Base-by-base conservation (phyloP, 2,329 filamentous ascomycete genomes). In the Chrysosporium keratinophilum region DNA sequence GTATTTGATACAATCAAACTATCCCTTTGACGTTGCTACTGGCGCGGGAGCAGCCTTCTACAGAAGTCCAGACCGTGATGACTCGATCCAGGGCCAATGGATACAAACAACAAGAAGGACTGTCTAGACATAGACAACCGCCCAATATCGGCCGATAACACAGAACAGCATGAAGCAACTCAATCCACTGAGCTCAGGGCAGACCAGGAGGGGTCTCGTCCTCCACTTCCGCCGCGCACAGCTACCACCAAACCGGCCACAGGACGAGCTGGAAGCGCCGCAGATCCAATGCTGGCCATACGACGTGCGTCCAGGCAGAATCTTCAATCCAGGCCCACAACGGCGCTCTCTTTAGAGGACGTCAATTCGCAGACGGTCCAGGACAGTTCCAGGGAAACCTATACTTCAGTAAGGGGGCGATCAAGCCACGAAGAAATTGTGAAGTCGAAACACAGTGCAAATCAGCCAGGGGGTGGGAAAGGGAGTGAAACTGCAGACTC, bases 311-410 rank as follows among this genome's bases (percentile, higher is more conserved):
- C 63, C 31, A 66, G 66, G 50, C 60, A 68, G 28, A 64, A 61
- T 33, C 61, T 76, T 20, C 71, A 74, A 54, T 82, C 85, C 1
- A 82, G 81, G 56, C 82, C 91, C 46, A 96, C 90, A 2, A 96
- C 89, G 0, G 89, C 89, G 9, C 65, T 97, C 12, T 91, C 88
- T 0, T 79, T 88, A 14, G 78, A 89, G 57, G 89, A 91, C 60
- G 84, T 90, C 53, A 85, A 88, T 61, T 87, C 85, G 0, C 76
- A 90, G 48, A 82, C 83, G 1, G 84, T 86, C 58, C 82, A 81
- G 10, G 86, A 88, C 65, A 82, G 80, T 56, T 80, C 80, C 17
- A 76, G 81, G 56, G 83, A 85, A 37, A 83, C 79, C 1, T 84
- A 85, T 62, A 68, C 73, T 14, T 71, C 71, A 20, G 69, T 76